Evolutionary conservation across 192 early-diverging fungal genomes (phyloP), one percentile per base, ranked within the genome.

Genomic region (Coemansia asiatica): DNA sequence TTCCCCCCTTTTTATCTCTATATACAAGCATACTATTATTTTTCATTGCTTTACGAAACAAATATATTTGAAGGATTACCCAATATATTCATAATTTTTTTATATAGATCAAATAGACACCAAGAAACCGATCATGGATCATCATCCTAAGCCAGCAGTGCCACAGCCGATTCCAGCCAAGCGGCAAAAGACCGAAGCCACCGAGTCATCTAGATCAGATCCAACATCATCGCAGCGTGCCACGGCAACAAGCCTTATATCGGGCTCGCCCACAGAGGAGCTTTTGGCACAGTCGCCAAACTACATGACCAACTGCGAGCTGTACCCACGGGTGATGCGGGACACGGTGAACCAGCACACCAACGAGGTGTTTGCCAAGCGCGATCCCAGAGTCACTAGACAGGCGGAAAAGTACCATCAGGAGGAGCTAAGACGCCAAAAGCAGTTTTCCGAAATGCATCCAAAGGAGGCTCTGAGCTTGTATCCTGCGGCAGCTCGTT

Each of bases 301-400:
- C 54, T 79, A 70, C 56, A 67, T 54, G 0, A 55, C 59, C 27
- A 26, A 35, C 57, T 82, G 79, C 49, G 79, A 82, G 54, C 53
- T 82, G 64, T 76, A 82, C 38, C 79, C 79, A 9, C 63, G 63
- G 25, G 74, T 67, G 0, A 55, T 82, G 74, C 74, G 79, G 15
- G 79, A 82, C 47, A 63, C 65, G 1, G 54, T 71, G 55, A 82
- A 82, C 48, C 69, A 70, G 63, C 47, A 61, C 12, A 50, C 67
- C 0, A 64, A 69, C 18, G 71, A 71, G 1, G 75, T 63, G 4
- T 61, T 82, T 9, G n/a, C 22, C 21, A 36, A 25, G 19, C 69
- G 72, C 38, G 78, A 81, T 23, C 78, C 78, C 1, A 31, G 35
- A 3, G 59, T 81, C 12, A 67, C 64, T 2, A 48, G 61, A 0